Base-by-base conservation (phyloP, 257 asterid genomes). In the Craterostigma plantagineum region DNA sequence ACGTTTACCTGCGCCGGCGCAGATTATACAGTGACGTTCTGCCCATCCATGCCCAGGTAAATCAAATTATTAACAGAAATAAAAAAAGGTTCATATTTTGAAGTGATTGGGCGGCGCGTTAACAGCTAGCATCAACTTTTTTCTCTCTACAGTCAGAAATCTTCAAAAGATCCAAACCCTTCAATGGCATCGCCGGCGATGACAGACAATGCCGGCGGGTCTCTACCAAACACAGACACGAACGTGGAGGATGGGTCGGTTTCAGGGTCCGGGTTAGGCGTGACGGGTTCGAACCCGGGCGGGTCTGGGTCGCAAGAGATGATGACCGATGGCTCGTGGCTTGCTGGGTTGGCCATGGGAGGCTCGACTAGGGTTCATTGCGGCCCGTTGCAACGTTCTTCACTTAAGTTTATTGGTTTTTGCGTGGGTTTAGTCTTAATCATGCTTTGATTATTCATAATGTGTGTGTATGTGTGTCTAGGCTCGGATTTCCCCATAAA, bases 1-100 rank as follows among this genome's bases (percentile, higher is more conserved):
- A 87, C 98, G 43, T 87, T 87, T 67, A 87, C 98, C 60, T 82
- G 98, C 52, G 65, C 80, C 8, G 48, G 55, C n/a, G 90, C 98
- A 10, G 98, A 87, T 57, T 87, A 87, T 43, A 51, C 74, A 12
- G 82, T 87, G 68, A 66, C 82, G 58, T 87, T 87, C 63, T 87
- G 98, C 65, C 95, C 98, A 0, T 63, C 53, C 18, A 73, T 76
- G 56, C 74, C 95, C 68, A 87, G 97, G 97, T 81, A 7, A 55
- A 3, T 8, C 11, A 1, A 9, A 36, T 36, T 8, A 36, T 10
- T 10, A 36, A 3, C 12, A 3, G 40, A 8, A 1, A 8, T 36
- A 36, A 9, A 23, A 23, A 23, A 23, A 23, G 30, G 30, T 23
- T 23, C 6, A 23, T 6, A 23, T 23, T 23, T 23, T 2, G 30